Percentiles rank a stretch among this genome's conserved stretches.
These are phyloP conservation scores for Tuber calosporum DNA, from an alignment of 495 filamentous ascomycete genomes.

Conservation along the genomic window DNA sequence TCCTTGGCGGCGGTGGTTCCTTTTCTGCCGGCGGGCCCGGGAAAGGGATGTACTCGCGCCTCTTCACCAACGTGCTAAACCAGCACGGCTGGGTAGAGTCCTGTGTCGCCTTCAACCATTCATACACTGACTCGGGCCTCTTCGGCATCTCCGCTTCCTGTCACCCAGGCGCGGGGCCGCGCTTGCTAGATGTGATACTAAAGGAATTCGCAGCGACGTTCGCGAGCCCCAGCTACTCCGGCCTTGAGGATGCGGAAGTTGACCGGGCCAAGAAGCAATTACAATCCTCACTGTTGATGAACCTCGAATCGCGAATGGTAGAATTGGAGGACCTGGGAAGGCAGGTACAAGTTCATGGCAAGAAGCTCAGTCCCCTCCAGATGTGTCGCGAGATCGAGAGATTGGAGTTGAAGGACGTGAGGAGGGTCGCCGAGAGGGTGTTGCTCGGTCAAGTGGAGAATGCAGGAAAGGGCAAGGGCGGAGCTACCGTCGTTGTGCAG, in stretches of 20 bases:
- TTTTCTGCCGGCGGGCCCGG: constrained; percentile 97
- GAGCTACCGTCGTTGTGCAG: constrained; percentile 91
- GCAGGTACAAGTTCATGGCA: constrained; percentile 90
- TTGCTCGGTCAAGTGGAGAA: constrained; percentile 72
- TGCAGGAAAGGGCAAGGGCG: constrained; percentile 68
- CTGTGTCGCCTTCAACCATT: constrained; percentile 92
- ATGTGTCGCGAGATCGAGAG: constrained; percentile 85
- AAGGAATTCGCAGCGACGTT: constrained; percentile 74
- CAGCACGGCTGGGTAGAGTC: constrained; percentile 94
- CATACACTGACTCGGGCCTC: constrained; percentile 88
- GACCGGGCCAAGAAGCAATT: constrained; percentile 98
- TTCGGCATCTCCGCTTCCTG: constrained; percentile 91
- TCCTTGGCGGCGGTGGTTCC: constrained; percentile 90
- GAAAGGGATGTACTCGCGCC: constrained; percentile 96
- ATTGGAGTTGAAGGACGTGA: constrained; percentile 72
- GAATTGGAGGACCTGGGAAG: constrained; percentile 96
- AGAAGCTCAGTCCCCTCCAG: constrained; percentile 81
- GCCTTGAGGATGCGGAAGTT: constrained; percentile 72
- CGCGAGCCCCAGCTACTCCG: constrained; percentile 55
- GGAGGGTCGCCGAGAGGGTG: constrained; percentile 73
- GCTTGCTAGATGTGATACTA: constrained; percentile 91
- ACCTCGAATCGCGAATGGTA: constrained; percentile 93
- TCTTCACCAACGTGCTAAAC: constrained; percentile 96
- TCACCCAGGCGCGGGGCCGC: constrained; percentile 60
- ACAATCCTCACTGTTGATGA: constrained; percentile 85